phyloP scores from a whole-genome alignment of 148 eudicot species.

The Vaccinium myrtillus region DNA sequence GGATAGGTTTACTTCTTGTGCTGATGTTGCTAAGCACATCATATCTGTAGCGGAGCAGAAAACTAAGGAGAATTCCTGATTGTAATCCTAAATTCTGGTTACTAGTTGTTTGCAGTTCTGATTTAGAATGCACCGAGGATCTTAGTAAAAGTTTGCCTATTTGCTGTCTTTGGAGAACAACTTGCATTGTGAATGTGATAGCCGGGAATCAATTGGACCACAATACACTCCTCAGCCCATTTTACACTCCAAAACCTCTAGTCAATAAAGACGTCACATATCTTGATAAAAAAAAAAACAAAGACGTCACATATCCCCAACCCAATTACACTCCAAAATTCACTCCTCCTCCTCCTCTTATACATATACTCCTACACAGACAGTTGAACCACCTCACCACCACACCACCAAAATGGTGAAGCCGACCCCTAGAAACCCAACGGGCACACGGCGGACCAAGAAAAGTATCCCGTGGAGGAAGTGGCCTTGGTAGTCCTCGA shows the following conservation, averaged over 20 bases:
- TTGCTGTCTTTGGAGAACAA: neutral
- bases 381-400: neutral
- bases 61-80: constrained; percentile 27
- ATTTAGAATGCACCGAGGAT: neutral
- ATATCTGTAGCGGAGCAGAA: constrained; percentile 28
- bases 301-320: too few relatives aligned
- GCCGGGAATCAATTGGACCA: neutral
- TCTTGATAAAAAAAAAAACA: too few relatives aligned
- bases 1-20: constrained; percentile 47
- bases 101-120: neutral
- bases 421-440: neutral
- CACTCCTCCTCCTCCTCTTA: neutral
- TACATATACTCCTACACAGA: neutral
- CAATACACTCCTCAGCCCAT: too few relatives aligned
- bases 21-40: constrained; percentile 63
- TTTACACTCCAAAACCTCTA: too few relatives aligned
- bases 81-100: neutral
- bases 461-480: constrained; percentile 72
- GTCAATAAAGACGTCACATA: too few relatives aligned
- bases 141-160: neutral
- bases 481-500: constrained; percentile 95
- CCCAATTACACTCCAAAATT: neutral
- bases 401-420: neutral
- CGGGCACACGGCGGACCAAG: neutral
- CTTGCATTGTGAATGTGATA: neutral